Evolutionary conservation across 2,329 filamentous ascomycete genomes (phyloP).

Genomic region (Leptographium radiaticola): DNA sequence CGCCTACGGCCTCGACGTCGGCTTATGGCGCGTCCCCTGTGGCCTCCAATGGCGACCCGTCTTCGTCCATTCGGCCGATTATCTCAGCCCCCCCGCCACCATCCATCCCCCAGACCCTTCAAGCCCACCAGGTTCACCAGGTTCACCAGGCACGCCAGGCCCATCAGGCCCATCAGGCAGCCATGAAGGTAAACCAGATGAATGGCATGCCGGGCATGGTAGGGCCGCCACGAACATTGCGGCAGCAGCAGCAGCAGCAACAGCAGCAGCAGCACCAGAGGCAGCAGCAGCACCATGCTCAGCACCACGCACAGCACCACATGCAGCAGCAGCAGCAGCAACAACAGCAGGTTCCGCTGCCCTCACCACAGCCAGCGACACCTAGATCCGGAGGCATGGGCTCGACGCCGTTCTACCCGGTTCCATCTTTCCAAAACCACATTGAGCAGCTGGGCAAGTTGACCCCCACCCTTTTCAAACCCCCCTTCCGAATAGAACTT

Average conservation of each 20-base stretch:
- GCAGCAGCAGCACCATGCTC: conserved; percentile 12
- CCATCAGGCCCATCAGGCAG: neutral
- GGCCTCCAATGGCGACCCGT: conserved; percentile 33
- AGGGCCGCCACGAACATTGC: conserved; percentile 8
- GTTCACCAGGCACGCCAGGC: conserved; percentile 1
- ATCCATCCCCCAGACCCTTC: conserved; percentile 8
- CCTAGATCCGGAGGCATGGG: conserved; percentile 21
- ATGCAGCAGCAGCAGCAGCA: conserved; percentile 3
- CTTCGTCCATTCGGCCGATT: conserved; percentile 25
- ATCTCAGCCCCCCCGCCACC: conserved; percentile 16
- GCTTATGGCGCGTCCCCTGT: conserved; percentile 25
- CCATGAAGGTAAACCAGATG: conserved; percentile 25
- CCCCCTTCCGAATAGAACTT: conserved; percentile 35
- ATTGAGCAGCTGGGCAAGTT: conserved; percentile 91
- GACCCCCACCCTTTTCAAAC: conserved; percentile 34
- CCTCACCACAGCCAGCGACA: conserved; percentile 9
- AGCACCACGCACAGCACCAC: conserved; percentile 17
- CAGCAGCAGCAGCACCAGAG: conserved; percentile 5
- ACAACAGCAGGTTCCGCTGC: conserved; percentile 17
- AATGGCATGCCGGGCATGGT: conserved; percentile 8
- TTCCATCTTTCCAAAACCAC: conserved; percentile 77
- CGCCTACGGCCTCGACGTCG: conserved; percentile 36
- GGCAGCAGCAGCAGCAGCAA: conserved; percentile 12
- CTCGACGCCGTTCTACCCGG: conserved; percentile 57
- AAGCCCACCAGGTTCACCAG: neutral